Percentiles rank a stretch among this genome's conserved stretches.
phyloP scores from a whole-genome alignment of 2,329 filamentous ascomycete species.

The Tolypocladium ovalisporum region DNA sequence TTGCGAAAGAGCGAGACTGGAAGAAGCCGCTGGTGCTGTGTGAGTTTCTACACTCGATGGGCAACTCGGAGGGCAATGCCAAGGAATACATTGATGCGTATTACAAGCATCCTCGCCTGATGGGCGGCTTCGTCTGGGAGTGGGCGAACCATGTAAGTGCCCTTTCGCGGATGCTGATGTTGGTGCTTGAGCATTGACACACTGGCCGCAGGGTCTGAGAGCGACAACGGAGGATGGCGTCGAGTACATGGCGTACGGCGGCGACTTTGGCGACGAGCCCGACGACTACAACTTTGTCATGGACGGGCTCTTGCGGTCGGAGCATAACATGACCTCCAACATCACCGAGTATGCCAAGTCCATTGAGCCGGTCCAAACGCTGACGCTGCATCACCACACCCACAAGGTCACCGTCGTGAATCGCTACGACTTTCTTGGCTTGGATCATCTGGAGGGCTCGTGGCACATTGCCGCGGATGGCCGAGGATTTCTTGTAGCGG shows the following conservation, averaged over 20 bases:
- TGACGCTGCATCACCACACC: conserved; percentile 27
- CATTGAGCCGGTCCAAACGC: conserved; percentile 46
- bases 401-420: conserved; percentile 35
- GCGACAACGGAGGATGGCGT: conserved; percentile 29
- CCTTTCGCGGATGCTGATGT: background rate
- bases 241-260: conserved; percentile 46
- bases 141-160: conserved; percentile 42
- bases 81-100: conserved; percentile 59
- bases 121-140: conserved; percentile 58
- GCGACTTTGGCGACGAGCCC: conserved; percentile 49
- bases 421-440: conserved; percentile 40
- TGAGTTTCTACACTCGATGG: conserved; percentile 55
- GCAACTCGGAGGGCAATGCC: conserved; percentile 57
- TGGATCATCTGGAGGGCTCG: conserved; percentile 37
- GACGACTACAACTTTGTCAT: conserved; percentile 50
- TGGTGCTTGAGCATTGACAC: background rate
- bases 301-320: conserved; percentile 36
- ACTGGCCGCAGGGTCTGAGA: conserved; percentile 23
- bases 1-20: conserved; percentile 30
- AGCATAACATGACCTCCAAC: conserved; percentile 40
- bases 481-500: conserved; percentile 16
- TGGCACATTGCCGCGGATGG: conserved; percentile 32
- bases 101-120: conserved; percentile 34
- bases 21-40: conserved; percentile 47
- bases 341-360: conserved; percentile 45